Conservation (phyloP, 148 eudicot species). For the Fagopyrum homotropicum region DNA sequence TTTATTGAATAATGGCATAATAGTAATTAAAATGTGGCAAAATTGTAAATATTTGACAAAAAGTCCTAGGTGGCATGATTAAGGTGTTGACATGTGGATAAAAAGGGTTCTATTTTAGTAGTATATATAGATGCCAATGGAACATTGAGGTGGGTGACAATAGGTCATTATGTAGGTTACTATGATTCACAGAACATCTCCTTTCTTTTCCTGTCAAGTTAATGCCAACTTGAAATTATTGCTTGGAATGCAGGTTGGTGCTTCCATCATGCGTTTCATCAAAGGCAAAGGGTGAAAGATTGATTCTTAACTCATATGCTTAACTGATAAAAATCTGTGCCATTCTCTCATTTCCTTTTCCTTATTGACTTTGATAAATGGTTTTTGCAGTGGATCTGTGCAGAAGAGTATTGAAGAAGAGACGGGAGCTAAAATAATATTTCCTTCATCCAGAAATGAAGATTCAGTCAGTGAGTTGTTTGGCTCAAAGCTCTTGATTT, state of each 20-base stretch:
- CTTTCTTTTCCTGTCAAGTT: neutral
- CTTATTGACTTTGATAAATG: conserved; percentile 4
- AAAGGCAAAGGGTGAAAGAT: conserved; percentile 58
- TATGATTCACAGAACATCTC: neutral
- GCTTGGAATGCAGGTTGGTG: conserved; percentile 57
- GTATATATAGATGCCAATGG: neutral
- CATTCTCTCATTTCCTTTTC: neutral
- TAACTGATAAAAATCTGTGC: neutral
- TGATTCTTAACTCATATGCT: neutral
- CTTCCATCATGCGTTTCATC: conserved; percentile 70
- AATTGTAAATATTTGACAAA: too few relatives aligned
- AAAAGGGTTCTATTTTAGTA: too few relatives aligned
- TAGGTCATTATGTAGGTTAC: neutral
- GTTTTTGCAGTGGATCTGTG: conserved; percentile 39
- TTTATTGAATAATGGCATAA: too few relatives aligned
- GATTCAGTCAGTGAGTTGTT: conserved; percentile 51
- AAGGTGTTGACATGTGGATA: too few relatives aligned
- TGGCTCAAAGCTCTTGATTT: neutral
- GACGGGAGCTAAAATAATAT: conserved; percentile 55
- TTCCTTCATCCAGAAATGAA: conserved; percentile 50
- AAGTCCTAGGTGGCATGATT: too few relatives aligned
- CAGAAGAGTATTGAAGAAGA: conserved; percentile 59
- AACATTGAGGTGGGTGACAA: neutral
- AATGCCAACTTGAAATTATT: neutral
- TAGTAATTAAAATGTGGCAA: too few relatives aligned